A percentile compares a stretch with the other conserved stretches of the same genome.
Conservation (phyloP, 2,329 filamentous ascomycete species). For the Colletotrichum godetiae region DNA sequence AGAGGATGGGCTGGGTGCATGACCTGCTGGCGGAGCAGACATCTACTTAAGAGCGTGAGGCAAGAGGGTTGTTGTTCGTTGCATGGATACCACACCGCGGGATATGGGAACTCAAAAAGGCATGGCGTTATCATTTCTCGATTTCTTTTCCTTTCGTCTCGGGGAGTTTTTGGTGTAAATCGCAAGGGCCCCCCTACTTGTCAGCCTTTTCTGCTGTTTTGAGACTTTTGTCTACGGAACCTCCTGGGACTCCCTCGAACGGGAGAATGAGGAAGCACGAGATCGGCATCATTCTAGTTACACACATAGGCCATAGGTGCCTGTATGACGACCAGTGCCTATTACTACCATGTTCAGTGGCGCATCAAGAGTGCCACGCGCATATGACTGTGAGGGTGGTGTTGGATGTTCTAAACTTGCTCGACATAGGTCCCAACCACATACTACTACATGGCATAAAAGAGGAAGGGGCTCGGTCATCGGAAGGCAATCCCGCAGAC, state of each 20-base stretch:
- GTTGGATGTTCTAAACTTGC: not conserved
- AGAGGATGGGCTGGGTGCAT: constrained; percentile 66
- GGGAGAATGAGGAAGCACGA: not conserved
- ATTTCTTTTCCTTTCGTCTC: not conserved
- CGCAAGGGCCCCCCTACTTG: not conserved
- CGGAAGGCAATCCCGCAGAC: not conserved
- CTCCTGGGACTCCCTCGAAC: constrained; percentile 5
- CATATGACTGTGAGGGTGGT: not conserved
- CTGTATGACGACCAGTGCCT: not conserved
- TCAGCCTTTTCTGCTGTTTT: not conserved
- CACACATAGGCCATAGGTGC: not conserved
- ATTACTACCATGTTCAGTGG: not conserved
- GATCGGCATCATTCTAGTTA: not conserved
- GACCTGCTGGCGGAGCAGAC: constrained; percentile 51
- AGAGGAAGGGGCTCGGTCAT: not conserved
- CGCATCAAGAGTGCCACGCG: not conserved
- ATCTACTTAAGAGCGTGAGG: constrained; percentile 5
- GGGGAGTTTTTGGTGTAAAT: not conserved
- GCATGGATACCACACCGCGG: not conserved
- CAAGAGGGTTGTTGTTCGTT: too few relatives aligned
- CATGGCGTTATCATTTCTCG: constrained; percentile 21
- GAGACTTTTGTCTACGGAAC: constrained; percentile 3
- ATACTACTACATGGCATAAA: not conserved
- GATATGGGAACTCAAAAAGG: not conserved
- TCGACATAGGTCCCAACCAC: not conserved